Evolutionary conservation across 1,139 yeast species (phyloP), one percentile per base, ranked within the genome.

Genomic region (Kurtzmaniella quercitrusa): DNA sequence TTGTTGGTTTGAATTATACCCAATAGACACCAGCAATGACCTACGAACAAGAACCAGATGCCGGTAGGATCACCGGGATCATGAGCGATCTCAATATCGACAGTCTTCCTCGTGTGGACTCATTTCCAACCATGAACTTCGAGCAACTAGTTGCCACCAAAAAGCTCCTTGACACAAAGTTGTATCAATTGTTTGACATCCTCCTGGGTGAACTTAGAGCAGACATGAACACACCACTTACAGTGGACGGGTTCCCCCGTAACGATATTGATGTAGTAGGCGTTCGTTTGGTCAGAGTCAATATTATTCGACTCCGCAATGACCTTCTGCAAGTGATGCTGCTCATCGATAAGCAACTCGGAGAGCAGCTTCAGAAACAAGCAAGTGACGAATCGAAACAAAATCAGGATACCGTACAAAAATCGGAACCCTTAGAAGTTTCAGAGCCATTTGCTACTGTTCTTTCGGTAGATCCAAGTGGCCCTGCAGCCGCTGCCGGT

Each of bases 171-270:
- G 78, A 73, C 44, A 33, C 50, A 12, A 73, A 69, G 49, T 53
- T 73, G 34, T 47, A 53, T 14, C 40, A 51, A 15, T 54, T 72
- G 33, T 69, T 69, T 51, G 68, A 63, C 43, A 48, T 68, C 15
- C 54, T 73, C n/a, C 49, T 48, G 9, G 49, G 55, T 37, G 57
- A 61, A 37, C 66, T 65, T 46, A 63, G 68, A 34, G 82, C 75
- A 1, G 79, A 75, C 49, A 81, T 89, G 90, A 62, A 73, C 16
- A 82, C 94, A 0, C 70, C 81, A 0, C 65, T 91, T 50, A 61
- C 85, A 2, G 48, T 56, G 0, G 96, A 91, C 55, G 97, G 97
- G 33, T 93, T 78, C 53, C 98, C 98, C 0, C 69, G 97, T 34
- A 66, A 73, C 14, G 98, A 93, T 58, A 76, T 91, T 27, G 96